These are phyloP conservation scores for Botryotinia globosa DNA, from an alignment of 2,329 filamentous ascomycete species.

Conservation along the genomic window DNA sequence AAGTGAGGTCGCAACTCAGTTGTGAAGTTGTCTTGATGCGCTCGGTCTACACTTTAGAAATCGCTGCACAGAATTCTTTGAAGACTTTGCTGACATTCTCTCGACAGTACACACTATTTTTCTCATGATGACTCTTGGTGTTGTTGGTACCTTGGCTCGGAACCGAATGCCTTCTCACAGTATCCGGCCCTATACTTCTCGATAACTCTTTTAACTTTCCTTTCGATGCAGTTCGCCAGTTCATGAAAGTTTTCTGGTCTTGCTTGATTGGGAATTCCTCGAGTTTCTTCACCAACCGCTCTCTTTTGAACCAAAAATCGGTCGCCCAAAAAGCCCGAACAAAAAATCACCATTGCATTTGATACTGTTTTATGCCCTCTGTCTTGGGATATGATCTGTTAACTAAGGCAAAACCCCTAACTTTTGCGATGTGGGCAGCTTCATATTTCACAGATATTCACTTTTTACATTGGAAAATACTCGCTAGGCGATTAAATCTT, in stretches of 20 bases:
- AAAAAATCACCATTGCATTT: background rate
- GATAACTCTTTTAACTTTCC: background rate
- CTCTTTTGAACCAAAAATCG: background rate
- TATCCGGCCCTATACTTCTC: background rate
- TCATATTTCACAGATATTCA: background rate
- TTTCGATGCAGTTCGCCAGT: background rate
- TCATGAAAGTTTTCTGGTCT: background rate
- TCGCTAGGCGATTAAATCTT: background rate
- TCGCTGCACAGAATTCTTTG: background rate
- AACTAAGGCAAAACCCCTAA: accelerated
- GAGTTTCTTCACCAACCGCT: background rate
- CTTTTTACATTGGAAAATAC: background rate
- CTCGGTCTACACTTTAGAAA: background rate
- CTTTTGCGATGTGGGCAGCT: background rate
- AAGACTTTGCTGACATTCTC: background rate
- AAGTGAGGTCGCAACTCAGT: background rate
- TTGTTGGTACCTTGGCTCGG: background rate
- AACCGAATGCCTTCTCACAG: background rate
- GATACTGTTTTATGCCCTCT: accelerated
- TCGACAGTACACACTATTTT: background rate
- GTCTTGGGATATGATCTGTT: accelerated
- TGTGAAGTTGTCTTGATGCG: background rate
- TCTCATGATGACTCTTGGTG: background rate
- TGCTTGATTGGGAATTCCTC: background rate
- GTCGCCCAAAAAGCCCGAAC: background rate